These are phyloP conservation scores for Carallia pectinifolia DNA, from an alignment of 345 rosid species.

Conservation along the genomic window DNA sequence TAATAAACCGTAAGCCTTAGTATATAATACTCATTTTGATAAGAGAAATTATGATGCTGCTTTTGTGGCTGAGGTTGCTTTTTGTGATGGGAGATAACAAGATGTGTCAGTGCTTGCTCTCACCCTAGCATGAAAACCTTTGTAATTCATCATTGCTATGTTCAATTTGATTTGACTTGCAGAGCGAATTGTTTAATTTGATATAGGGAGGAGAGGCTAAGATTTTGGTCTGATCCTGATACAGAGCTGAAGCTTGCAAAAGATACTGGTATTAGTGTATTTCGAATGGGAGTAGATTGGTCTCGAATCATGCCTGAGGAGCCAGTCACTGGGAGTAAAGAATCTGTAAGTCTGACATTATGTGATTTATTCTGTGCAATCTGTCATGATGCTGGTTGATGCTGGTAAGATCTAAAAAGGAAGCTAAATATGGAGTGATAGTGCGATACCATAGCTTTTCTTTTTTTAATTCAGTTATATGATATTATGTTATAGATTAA, in stretches of 20 bases:
- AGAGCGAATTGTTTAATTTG: slow-evolving; percentile 23
- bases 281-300: slow-evolving; percentile 97
- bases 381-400: slow-evolving; percentile 7
- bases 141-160: background rate
- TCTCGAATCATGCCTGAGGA: slow-evolving; percentile 80
- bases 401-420: slow-evolving; percentile 9
- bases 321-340: slow-evolving; percentile 66
- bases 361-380: slow-evolving; percentile 17
- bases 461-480: slow-evolving; percentile 9
- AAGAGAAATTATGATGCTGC: background rate
- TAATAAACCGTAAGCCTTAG: slow-evolving; percentile 71
- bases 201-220: slow-evolving; percentile 83
- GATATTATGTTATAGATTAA: slow-evolving; percentile 52
- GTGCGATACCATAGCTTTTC: background rate
- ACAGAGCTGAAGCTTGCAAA: slow-evolving; percentile 80
- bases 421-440: background rate
- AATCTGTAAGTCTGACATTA: slow-evolving; percentile 56
- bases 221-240: slow-evolving; percentile 98
- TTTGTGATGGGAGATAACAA: background rate
- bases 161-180: slow-evolving; percentile 12
- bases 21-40: slow-evolving; percentile 7
- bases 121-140: background rate
- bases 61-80: background rate
- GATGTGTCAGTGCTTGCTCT: background rate
- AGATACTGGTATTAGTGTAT: slow-evolving; percentile 73